These are phyloP conservation scores for Pontederia crassipes DNA, from an alignment of 176 grass and related monocot species.

Conservation along the genomic window DNA sequence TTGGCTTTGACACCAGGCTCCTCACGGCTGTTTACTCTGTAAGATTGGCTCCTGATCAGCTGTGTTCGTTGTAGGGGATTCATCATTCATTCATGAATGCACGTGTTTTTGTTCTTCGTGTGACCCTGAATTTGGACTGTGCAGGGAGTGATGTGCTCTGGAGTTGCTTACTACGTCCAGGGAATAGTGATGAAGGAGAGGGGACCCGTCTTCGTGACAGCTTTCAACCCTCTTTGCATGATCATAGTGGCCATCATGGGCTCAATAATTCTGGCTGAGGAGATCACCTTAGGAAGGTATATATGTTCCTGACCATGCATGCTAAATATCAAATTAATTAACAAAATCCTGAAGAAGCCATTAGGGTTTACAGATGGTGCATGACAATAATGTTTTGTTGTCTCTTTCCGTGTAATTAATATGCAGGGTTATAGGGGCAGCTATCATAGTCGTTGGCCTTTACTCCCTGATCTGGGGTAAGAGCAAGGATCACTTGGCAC, in stretches of 20 bases:
- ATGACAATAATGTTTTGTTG: too few relatives aligned
- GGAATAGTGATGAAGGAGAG: slow-evolving; percentile 43
- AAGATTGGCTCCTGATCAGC: slow-evolving; percentile 10
- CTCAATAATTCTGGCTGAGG: slow-evolving; percentile 43
- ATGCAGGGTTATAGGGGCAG: slow-evolving; percentile 48
- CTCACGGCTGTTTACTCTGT: slow-evolving; percentile 73
- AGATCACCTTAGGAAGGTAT: slow-evolving; percentile 41
- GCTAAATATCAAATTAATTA: background rate
- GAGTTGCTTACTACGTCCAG: slow-evolving; percentile 41
- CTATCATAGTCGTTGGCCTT: slow-evolving; percentile 50
- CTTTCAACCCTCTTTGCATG: slow-evolving; percentile 56
- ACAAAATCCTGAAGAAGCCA: too few relatives aligned
- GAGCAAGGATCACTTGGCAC: slow-evolving; percentile 35
- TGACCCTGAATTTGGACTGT: background rate
- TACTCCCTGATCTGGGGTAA: slow-evolving; percentile 80
- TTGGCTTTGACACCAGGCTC: slow-evolving; percentile 71
- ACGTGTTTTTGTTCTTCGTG: too few relatives aligned
- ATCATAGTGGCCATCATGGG: slow-evolving; percentile 39
- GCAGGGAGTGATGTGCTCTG: slow-evolving; percentile 48
- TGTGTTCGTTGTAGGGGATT: background rate
- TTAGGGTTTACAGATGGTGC: too few relatives aligned
- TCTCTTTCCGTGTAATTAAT: too few relatives aligned
- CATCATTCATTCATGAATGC: background rate
- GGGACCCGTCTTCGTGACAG: slow-evolving; percentile 48
- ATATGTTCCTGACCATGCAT: background rate